phyloP scores from a whole-genome alignment of 163 green algal species.

The Scenedesmus sp. region DNA sequence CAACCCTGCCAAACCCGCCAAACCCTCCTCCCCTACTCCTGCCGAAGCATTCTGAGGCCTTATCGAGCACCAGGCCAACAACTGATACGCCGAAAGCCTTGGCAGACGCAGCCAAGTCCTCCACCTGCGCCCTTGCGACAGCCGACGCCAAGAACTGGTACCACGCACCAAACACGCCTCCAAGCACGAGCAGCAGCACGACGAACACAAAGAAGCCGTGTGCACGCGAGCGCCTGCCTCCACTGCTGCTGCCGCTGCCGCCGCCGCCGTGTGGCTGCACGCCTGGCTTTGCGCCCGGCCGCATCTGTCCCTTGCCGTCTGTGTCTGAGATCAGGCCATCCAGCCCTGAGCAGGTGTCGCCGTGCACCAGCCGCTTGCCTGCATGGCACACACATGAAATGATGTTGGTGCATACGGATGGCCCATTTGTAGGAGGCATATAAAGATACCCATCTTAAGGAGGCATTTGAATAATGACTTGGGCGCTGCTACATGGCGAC shows the following conservation, averaged over 20 bases:
- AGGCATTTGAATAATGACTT: no score
- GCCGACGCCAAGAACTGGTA: slow-evolving; percentile 39
- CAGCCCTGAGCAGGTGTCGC: slow-evolving; percentile 61
- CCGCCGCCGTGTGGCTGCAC: slow-evolving; percentile 18
- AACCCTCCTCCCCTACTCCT: not conserved
- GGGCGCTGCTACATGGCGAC: no score
- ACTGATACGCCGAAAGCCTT: not conserved
- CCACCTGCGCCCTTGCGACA: not conserved
- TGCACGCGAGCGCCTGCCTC: not conserved
- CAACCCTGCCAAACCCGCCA: not conserved
- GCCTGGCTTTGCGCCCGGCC: not conserved
- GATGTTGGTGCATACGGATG: no score
- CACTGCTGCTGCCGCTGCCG: not conserved
- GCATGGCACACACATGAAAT: not conserved
- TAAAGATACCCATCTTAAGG: no score
- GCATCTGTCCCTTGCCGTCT: slow-evolving; percentile 58
- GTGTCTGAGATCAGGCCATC: slow-evolving; percentile 65
- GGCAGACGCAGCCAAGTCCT: not conserved
- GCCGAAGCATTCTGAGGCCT: not conserved
- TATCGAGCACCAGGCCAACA: slow-evolving; percentile 31
- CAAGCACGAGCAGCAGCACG: slow-evolving; percentile 24
- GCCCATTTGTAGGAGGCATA: no score
- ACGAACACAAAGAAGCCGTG: slow-evolving; percentile 33
- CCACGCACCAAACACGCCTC: slow-evolving; percentile 36
- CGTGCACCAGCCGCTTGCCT: slow-evolving; percentile 64